Base-by-base conservation (phyloP, 1,284 basidiomycete species). In the Apiotrichum gracile region DNA sequence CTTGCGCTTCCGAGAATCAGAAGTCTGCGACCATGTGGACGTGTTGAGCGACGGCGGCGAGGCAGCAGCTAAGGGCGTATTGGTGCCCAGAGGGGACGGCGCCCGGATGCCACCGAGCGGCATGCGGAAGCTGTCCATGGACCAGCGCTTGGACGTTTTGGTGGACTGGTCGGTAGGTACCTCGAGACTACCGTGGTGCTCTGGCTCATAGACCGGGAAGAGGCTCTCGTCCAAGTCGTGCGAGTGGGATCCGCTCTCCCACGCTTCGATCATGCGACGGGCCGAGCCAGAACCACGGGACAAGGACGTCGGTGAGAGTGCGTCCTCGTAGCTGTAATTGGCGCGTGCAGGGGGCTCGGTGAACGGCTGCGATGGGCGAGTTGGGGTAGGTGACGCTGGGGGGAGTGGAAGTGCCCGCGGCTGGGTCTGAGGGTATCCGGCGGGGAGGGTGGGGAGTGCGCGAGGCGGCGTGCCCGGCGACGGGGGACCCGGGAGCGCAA, bases 51-150 rank as follows among this genome's bases (percentile, higher is more conserved):
- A 53, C 16, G 64, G 61, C 9, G 62, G 60, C 12, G 43, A 22
- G 1, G 29, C n/a, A 3, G 43, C 5, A 2, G 29, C n/a, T 5
- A n/a, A 13, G 13, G 43, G n/a, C 6, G 19, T 55, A 53, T 12
- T 64, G 65, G 17, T 61, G 60, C 33, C 57, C 8, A 63, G 48
- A 16, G 63, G 63, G 5, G 64, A 62, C 16, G 68, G 57, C 4
- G 47, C 21, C 24, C 19, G 22, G 19, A 53, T 14, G 17, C 41
- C 38, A 5, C 40, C 34, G 40, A 35, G 19, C 43, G 45, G 21
- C 33, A 19, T 29, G 14, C 47, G 46, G 3, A 42, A 37, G 12
- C 5, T 45, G 17, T n/a, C 10, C 1, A 50, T 51, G n/a, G 54
- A 47, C 50, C 48, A 59, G 7, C 51, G 49, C 52, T 47, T 55